Evolutionary conservation across 768 basidiomycete genomes (phyloP).

Genomic region (Coprinopsis sp.): DNA sequence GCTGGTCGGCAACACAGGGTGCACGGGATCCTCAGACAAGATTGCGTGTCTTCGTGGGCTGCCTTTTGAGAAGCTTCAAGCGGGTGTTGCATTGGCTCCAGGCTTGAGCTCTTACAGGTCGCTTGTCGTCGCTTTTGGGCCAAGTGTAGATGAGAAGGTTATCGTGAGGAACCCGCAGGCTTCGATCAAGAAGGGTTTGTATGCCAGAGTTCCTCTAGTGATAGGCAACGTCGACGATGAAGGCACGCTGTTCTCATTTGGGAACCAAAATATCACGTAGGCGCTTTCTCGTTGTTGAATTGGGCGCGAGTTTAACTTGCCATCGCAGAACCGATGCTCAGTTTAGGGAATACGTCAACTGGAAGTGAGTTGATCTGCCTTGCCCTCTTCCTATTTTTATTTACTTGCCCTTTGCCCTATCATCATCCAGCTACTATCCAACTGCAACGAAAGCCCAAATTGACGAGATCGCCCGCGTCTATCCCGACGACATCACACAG

Average conservation of each 20-base stretch:
- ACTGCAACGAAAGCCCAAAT: slow-evolving; percentile 13
- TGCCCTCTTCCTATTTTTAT: slow-evolving; percentile 2
- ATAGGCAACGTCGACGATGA: slow-evolving; percentile 38
- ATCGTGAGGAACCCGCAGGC: slow-evolving; percentile 26
- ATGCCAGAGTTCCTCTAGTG: slow-evolving; percentile 25
- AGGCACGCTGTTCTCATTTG: slow-evolving; percentile 28
- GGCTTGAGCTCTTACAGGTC: slow-evolving; percentile 25
- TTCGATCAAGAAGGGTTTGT: slow-evolving; percentile 29
- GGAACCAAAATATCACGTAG: slow-evolving; percentile 19
- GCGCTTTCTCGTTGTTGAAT: slow-evolving; percentile 1
- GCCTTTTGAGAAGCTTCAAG: slow-evolving; percentile 24
- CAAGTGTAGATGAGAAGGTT: slow-evolving; percentile 36
- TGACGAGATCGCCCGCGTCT: slow-evolving; percentile 14
- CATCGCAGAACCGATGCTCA: slow-evolving; percentile 22
- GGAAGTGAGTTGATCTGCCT: too few relatives aligned
- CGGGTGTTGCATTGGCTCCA: slow-evolving; percentile 29
- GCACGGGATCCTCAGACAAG: slow-evolving; percentile 21
- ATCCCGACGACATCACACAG: slow-evolving; percentile 17
- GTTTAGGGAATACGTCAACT: slow-evolving; percentile 21
- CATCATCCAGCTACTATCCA: too few relatives aligned
- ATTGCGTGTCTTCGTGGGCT: slow-evolving; percentile 30
- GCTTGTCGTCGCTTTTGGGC: slow-evolving; percentile 29
- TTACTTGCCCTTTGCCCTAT: slow-evolving; percentile 12
- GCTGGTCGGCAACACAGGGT: slow-evolving; percentile 25
- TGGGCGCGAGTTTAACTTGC: slow-evolving; percentile 1